These are phyloP conservation scores for Paramarasmius palmivorus DNA, from an alignment of 1,284 basidiomycete species.

Conservation along the genomic window DNA sequence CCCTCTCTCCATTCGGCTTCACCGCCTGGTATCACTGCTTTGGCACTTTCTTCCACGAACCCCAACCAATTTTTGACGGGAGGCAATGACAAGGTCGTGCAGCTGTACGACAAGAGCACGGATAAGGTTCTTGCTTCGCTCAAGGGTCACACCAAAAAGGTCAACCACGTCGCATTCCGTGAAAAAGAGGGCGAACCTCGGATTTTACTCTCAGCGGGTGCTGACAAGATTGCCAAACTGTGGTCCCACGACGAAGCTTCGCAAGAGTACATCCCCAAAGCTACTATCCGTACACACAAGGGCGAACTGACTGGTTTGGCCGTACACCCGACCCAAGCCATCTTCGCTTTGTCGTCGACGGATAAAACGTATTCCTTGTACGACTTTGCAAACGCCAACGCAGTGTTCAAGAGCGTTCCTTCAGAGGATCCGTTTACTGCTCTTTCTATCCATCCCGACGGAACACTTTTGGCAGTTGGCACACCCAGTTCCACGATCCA, in stretches of 20 bases:
- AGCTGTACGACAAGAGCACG: conserved; percentile 87
- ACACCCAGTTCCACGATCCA: conserved; percentile 85
- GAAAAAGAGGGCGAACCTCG: conserved; percentile 73
- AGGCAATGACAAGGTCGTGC: conserved; percentile 94
- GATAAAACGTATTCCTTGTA: conserved; percentile 93
- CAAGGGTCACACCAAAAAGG: conserved; percentile 94
- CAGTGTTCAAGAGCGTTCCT: conserved; percentile 71
- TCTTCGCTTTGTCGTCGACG: conserved; percentile 76
- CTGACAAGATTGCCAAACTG: conserved; percentile 92
- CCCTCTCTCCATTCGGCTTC: conserved; percentile 93
- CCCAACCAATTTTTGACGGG: conserved; percentile 86
- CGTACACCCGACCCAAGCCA: conserved; percentile 83
- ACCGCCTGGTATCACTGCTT: conserved; percentile 85
- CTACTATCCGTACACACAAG: conserved; percentile 83
- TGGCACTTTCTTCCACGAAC: conserved; percentile 73
- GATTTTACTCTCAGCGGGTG: conserved; percentile 79
- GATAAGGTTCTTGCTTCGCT: conserved; percentile 89
- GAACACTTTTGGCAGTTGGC: conserved; percentile 81
- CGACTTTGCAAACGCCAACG: conserved; percentile 73
- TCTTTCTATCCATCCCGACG: conserved; percentile 90
- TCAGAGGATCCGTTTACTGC: conserved; percentile 77
- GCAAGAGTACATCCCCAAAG: conserved; percentile 78
- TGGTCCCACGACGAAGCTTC: conserved; percentile 82
- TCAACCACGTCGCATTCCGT: conserved; percentile 85
- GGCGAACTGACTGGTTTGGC: conserved; percentile 87